These are phyloP conservation scores for Ceriops tagal DNA, from an alignment of 345 rosid species.

Conservation along the genomic window DNA sequence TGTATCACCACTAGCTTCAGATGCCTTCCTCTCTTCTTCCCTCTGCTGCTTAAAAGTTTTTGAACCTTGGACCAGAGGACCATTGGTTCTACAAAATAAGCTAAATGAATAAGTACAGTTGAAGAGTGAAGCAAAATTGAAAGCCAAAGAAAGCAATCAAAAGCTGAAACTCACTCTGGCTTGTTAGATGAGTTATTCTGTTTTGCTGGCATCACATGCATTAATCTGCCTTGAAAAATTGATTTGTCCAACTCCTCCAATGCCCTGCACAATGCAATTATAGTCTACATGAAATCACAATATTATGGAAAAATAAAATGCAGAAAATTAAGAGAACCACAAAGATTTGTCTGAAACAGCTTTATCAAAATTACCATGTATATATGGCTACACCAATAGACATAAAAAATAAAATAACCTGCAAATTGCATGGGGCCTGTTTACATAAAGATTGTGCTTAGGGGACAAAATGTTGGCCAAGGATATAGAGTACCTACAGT, in stretches of 20 bases:
- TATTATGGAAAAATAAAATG: not conserved
- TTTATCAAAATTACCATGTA: not conserved
- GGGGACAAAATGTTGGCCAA: too few relatives aligned
- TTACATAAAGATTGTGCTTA: too few relatives aligned
- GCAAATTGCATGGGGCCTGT: too few relatives aligned
- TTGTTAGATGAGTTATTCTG: slow-evolving; percentile 44
- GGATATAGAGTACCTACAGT: too few relatives aligned
- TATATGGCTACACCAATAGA: too few relatives aligned
- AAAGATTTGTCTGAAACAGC: not conserved
- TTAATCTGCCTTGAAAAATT: slow-evolving; percentile 82
- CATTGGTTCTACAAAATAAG: slow-evolving; percentile 30
- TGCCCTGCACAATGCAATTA: slow-evolving; percentile 51
- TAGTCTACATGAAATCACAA: not conserved
- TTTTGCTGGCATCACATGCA: slow-evolving; percentile 82
- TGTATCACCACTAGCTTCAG: slow-evolving; percentile 86
- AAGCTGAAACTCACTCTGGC: slow-evolving; percentile 44
- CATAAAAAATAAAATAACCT: too few relatives aligned
- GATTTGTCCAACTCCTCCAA: slow-evolving; percentile 68
- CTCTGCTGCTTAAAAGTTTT: slow-evolving; percentile 72
- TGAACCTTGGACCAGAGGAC: slow-evolving; percentile 32
- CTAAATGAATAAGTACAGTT: not conserved
- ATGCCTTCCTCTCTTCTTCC: slow-evolving; percentile 77
- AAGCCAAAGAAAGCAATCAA: slow-evolving; percentile 4
- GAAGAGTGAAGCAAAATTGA: not conserved
- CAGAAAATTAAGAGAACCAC: not conserved